These are phyloP conservation scores for Cystofilobasidium capitatum DNA, from an alignment of 768 basidiomycete genomes.

Conservation along the genomic window DNA sequence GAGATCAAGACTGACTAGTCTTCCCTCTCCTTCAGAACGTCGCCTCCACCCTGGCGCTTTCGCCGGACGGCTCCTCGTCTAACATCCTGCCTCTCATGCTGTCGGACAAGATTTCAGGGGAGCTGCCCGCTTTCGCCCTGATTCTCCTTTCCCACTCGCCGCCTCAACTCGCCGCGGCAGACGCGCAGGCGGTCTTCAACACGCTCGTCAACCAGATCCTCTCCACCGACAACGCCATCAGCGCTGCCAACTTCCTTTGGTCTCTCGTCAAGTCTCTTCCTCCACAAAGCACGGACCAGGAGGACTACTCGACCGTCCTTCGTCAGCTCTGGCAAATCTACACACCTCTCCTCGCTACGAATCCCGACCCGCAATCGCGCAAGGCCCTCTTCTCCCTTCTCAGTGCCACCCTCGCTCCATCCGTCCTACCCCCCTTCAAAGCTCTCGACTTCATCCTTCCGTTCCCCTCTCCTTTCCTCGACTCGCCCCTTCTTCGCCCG, in stretches of 20 bases:
- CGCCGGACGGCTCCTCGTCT: not conserved
- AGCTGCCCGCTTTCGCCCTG: not conserved
- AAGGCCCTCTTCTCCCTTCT: constrained; percentile 1
- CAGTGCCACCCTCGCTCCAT: not conserved
- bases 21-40: not conserved
- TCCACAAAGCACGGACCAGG: not conserved
- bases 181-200: not conserved
- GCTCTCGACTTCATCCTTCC: not conserved
- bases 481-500: not conserved
- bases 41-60: not conserved
- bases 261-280: not conserved
- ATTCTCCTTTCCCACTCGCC: not conserved
- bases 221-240: not conserved
- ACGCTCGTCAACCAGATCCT: not conserved
- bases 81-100: not conserved
- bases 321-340: not conserved
- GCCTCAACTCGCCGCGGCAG: not conserved
- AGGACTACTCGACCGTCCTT: not conserved
- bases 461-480: not conserved
- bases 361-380: not conserved
- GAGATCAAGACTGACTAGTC: not conserved
- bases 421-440: not conserved
- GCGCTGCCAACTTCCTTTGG: not conserved
- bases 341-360: not conserved
- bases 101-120: not conserved